Conservation (phyloP, 2,329 filamentous ascomycete species). For the Herpotrichia juniperi region DNA sequence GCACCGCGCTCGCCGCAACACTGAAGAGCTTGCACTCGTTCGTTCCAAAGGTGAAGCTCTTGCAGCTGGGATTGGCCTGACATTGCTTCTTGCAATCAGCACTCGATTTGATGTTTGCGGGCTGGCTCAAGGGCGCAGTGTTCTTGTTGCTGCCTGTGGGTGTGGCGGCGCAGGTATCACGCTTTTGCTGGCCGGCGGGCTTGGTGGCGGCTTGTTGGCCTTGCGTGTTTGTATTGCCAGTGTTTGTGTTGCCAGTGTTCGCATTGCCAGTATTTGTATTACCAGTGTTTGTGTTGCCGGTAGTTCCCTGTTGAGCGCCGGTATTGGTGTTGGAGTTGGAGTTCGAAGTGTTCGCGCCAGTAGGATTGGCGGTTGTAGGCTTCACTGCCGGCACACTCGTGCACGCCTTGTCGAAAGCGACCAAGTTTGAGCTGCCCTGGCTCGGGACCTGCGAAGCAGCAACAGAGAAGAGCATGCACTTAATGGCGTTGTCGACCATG, state of each 20-base stretch:
- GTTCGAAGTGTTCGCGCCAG: slow-evolving; percentile 11
- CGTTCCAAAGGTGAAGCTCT: slow-evolving; percentile 17
- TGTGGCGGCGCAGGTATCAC: slow-evolving; percentile 12
- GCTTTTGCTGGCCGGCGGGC: not conserved
- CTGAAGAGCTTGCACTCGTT: slow-evolving; percentile 15
- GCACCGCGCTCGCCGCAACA: slow-evolving; percentile 13
- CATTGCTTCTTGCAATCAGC: slow-evolving; percentile 17
- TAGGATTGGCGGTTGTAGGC: slow-evolving; percentile 19
- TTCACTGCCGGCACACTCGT: slow-evolving; percentile 13
- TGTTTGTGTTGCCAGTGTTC: not conserved
- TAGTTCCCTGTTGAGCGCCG: slow-evolving; percentile 3
- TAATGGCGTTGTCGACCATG: slow-evolving; percentile 19
- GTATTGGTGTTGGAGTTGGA: no score
- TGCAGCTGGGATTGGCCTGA: slow-evolving; percentile 14
- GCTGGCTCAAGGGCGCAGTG: slow-evolving; percentile 12
- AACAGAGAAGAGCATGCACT: slow-evolving; percentile 20
- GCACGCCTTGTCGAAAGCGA: slow-evolving; percentile 22
- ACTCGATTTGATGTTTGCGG: slow-evolving; percentile 11
- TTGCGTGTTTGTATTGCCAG: not conserved
- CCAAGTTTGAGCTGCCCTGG: slow-evolving; percentile 16
- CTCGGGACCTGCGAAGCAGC: slow-evolving; percentile 12
- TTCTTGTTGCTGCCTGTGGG: slow-evolving; percentile 9
- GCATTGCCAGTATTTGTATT: not conserved
- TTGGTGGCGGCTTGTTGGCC: slow-evolving; percentile 7
- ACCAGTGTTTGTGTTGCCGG: not conserved